These are phyloP conservation scores for Fonsecaea monophora DNA, from an alignment of 2,329 filamentous ascomycete genomes.

Conservation along the genomic window DNA sequence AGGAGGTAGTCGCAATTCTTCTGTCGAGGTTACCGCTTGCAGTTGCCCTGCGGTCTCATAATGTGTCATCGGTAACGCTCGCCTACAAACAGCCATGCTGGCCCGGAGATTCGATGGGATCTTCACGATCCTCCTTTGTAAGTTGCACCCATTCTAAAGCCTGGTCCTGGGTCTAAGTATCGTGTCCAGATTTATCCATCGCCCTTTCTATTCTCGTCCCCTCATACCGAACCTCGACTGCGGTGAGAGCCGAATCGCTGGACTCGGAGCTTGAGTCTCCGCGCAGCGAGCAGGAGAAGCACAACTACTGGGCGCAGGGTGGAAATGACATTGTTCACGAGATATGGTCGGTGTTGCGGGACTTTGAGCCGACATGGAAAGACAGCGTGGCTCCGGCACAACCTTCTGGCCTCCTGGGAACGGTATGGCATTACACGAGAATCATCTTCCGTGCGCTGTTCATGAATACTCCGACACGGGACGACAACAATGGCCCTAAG, in stretches of 20 bases:
- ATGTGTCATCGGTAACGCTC: constrained; percentile 24
- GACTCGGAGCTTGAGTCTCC: constrained; percentile 19
- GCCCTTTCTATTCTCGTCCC: constrained; percentile 7
- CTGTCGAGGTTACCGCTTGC: neutral
- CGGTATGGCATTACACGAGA: constrained; percentile 66
- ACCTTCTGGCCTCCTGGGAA: constrained; percentile 64
- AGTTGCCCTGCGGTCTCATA: neutral
- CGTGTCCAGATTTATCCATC: constrained; percentile 14
- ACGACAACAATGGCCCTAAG: constrained; percentile 44
- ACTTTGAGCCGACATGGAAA: constrained; percentile 39
- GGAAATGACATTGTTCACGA: constrained; percentile 38
- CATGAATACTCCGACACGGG: constrained; percentile 64
- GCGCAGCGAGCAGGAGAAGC: constrained; percentile 27
- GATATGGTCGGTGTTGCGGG: constrained; percentile 38
- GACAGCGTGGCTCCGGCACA: constrained; percentile 46
- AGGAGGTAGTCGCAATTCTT: neutral
- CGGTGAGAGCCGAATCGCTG: constrained; percentile 9
- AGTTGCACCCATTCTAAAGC: constrained; percentile 7
- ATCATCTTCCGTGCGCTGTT: constrained; percentile 69
- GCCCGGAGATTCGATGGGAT: constrained; percentile 13
- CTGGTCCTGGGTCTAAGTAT: neutral
- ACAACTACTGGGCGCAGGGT: constrained; percentile 34
- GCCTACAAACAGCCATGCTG: constrained; percentile 21
- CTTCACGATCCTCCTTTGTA: constrained; percentile 21
- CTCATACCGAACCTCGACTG: constrained; percentile 9